phyloP scores from a whole-genome alignment of 805 yeast species.

The Pichia cabralensis region DNA sequence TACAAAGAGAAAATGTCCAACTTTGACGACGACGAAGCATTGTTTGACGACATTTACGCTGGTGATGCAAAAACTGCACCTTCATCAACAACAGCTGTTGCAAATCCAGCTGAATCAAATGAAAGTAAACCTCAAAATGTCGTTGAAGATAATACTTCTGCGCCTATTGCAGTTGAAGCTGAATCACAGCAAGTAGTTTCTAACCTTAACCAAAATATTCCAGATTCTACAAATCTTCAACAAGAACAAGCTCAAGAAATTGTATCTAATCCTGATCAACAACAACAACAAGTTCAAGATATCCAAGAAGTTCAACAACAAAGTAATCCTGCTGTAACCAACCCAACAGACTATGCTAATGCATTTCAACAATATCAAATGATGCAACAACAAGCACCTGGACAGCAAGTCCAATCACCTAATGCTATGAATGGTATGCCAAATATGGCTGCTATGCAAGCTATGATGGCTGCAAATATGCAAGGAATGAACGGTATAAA shows the following conservation, averaged over 20 bases:
- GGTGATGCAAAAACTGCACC: slow-evolving; percentile 16
- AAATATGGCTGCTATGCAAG: slow-evolving; percentile 1
- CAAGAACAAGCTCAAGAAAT: too few species aligned
- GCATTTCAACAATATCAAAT: slow-evolving; percentile 8
- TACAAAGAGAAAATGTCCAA: slow-evolving; percentile 46
- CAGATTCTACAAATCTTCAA: too few species aligned
- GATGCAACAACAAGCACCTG: slow-evolving; percentile 9
- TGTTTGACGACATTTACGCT: slow-evolving; percentile 81
- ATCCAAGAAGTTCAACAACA: not conserved
- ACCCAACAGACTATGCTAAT: slow-evolving; percentile 3
- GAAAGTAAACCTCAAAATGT: not conserved
- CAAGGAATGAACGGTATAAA: too few species aligned
- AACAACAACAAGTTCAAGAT: too few species aligned
- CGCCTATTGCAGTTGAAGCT: not conserved
- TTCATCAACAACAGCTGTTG: slow-evolving; percentile 1
- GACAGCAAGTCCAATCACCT: slow-evolving; percentile 1
- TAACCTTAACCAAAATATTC: too few species aligned
- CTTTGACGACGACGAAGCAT: slow-evolving; percentile 87
- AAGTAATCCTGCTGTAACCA: not conserved
- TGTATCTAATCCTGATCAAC: not conserved
- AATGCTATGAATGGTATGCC: slow-evolving; percentile 3
- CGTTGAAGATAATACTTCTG: too few species aligned
- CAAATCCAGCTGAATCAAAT: too few species aligned
- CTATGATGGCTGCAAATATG: slow-evolving; percentile 11
- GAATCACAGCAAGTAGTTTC: too few species aligned